Conservation (phyloP, 495 filamentous ascomycete species). For the Chlorociboria aeruginascens region DNA sequence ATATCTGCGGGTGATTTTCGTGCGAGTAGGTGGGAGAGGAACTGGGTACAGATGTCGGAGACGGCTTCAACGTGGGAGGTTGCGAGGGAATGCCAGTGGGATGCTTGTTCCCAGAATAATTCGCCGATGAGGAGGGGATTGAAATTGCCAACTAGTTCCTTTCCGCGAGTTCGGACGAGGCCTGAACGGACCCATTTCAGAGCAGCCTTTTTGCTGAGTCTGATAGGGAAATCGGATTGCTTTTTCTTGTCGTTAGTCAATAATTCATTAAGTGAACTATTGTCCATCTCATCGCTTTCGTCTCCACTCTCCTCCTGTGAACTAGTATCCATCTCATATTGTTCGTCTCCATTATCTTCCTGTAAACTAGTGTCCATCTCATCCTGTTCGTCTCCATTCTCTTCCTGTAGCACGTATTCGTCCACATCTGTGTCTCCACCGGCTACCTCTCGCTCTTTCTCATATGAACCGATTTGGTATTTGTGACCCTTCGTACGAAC, state of each 20-base stretch:
- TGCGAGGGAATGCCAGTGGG: conserved; percentile 12
- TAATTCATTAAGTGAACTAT: too few relatives aligned
- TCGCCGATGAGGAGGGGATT: conserved; percentile 30
- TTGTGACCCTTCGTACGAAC: conserved; percentile 21
- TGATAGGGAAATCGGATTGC: not conserved
- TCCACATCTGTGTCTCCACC: not conserved
- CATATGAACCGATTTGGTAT: conserved; percentile 13
- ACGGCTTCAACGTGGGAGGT: conserved; percentile 14
- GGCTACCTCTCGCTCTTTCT: not conserved
- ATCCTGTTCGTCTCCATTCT: too few relatives aligned
- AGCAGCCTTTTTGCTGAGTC: conserved; percentile 6
- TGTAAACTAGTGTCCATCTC: too few relatives aligned
- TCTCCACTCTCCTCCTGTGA: too few relatives aligned
- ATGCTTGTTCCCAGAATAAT: conserved; percentile 19
- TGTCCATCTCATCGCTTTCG: too few relatives aligned
- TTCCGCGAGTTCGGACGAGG: conserved; percentile 22
- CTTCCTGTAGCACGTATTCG: too few relatives aligned
- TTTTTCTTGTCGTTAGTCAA: too few relatives aligned
- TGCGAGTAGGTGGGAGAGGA: conserved; percentile 22
- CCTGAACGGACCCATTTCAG: conserved; percentile 16
- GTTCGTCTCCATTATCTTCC: too few relatives aligned
- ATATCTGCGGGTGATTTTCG: conserved; percentile 23
- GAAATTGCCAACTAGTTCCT: conserved; percentile 32
- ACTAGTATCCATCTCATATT: too few relatives aligned
- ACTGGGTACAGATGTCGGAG: conserved; percentile 15